Evolutionary conservation across 441 rosid species (phyloP), one percentile per base, ranked within the genome.

Genomic region (Omphalea diandra): DNA sequence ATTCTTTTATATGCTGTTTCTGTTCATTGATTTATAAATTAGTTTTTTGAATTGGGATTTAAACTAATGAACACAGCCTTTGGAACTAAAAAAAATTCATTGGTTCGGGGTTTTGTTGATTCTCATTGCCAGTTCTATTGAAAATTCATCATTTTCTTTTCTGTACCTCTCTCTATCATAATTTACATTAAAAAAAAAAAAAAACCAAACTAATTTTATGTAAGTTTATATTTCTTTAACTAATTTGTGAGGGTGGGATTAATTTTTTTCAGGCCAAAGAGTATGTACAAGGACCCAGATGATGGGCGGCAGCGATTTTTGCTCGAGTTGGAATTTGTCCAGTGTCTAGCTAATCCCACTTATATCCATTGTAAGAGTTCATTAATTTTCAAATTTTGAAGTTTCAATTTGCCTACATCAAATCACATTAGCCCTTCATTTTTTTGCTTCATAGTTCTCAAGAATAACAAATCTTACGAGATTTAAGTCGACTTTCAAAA

Each of bases 331-430:
- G 99, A 96, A 68, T 96, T 96, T 75, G 79, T 93, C 53, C 99
- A 96, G 22, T 96, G 98, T 76, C 94, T 96, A 22, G 97, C 97
- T 20, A 96, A 96, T 74, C 99, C 99, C 46, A 96, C 97, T 68
- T 93, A 96, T 72, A 96, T 96, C 72, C 98, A 91, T 75, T 88
- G 99, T 93, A 78, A 68, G n/a, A n/a, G 89, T 77, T 50, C 53
- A 18, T 22, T 17, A 15, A 17, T 33, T 58, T n/a, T n/a, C n/a
- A n/a, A n/a, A n/a, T 33, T 54, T 3, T 24, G 26, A 14, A 52
- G 11, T 52, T 52, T 52, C 57, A 24, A 2, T 24, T n/a, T 50
- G 24, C 5, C 50, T 7, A 6, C 20, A 5, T 43, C 26, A 53
- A 27, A 29, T 55, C 33, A 55, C n/a, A n/a, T n/a, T n/a, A n/a